Evolutionary conservation across 139 green algal genomes (phyloP).

Genomic region (Picocystis salinarum): DNA sequence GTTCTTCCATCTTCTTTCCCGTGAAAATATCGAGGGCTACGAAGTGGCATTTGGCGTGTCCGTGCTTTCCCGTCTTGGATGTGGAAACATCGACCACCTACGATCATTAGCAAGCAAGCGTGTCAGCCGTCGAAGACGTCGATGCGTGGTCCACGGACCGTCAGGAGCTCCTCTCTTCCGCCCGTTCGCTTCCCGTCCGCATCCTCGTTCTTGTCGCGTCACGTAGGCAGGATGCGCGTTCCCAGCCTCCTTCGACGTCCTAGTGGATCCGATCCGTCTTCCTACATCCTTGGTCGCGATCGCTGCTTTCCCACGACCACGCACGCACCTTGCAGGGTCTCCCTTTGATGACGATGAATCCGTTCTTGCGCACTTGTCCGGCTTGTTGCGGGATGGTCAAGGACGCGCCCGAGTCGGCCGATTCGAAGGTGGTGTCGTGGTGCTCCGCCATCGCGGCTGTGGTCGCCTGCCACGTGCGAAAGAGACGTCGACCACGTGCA

Average conservation of each 20-base stretch:
- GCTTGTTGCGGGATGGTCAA: conserved; percentile 77
- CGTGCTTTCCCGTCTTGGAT: conserved; percentile 99
- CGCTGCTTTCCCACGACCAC: too few relatives aligned
- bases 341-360: conserved; percentile 85
- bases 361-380: conserved; percentile 89
- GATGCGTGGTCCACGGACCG: too few relatives aligned
- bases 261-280: too few relatives aligned
- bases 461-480: conserved; percentile 68
- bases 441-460: conserved; percentile 41
- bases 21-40: conserved; percentile 93
- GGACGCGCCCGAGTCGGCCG: conserved; percentile 58
- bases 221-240: neutral
- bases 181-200: neutral
- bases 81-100: conserved; percentile 97
- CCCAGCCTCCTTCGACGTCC: too few relatives aligned
- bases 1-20: conserved; percentile 95
- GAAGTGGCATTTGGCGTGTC: conserved; percentile 99
- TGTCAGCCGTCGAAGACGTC: neutral
- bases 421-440: conserved; percentile 36
- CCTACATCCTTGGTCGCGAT: too few relatives aligned
- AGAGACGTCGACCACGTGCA: conserved; percentile 85
- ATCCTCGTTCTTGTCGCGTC: neutral
- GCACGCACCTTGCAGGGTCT: conserved; percentile 82
- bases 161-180: neutral
- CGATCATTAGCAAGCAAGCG: neutral